These are phyloP conservation scores for Clavaria fumosa DNA, from an alignment of 768 basidiomycete genomes.

Conservation along the genomic window DNA sequence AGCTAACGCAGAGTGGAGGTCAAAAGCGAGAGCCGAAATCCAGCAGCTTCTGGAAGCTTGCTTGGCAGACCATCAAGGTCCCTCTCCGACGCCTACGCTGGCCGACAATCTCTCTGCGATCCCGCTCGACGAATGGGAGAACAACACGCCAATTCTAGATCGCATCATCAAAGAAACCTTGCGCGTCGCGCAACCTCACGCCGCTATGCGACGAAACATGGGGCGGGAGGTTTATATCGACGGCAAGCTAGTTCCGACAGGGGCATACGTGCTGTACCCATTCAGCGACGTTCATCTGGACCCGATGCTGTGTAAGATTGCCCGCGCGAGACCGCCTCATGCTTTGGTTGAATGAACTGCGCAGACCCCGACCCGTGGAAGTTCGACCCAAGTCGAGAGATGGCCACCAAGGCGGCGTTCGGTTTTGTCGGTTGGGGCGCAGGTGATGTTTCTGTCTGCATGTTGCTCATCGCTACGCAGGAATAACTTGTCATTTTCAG, in stretches of 20 bases:
- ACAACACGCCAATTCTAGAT: slow-evolving; percentile 53
- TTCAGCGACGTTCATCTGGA: slow-evolving; percentile 71
- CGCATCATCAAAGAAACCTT: slow-evolving; percentile 63
- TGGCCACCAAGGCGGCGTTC: slow-evolving; percentile 31
- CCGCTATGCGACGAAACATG: slow-evolving; percentile 66
- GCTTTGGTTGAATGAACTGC: no score
- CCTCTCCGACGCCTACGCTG: slow-evolving; percentile 18
- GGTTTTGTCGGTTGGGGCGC: slow-evolving; percentile 68
- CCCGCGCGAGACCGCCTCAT: no score
- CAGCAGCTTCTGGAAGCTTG: slow-evolving; percentile 36
- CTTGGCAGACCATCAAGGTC: slow-evolving; percentile 15
- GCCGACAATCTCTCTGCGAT: slow-evolving; percentile 38
- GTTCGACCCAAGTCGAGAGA: slow-evolving; percentile 54
- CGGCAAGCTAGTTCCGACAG: slow-evolving; percentile 54
- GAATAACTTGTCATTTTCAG: slow-evolving; percentile 25
- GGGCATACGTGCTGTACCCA: slow-evolving; percentile 64
- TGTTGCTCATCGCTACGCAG: slow-evolving; percentile 7
- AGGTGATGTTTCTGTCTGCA: slow-evolving; percentile 27
- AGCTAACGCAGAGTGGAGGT: slow-evolving; percentile 48
- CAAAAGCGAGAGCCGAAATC: slow-evolving; percentile 45
- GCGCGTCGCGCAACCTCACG: slow-evolving; percentile 64
- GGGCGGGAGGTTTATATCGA: slow-evolving; percentile 58
- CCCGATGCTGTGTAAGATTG: slow-evolving; percentile 47
- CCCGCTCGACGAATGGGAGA: slow-evolving; percentile 58
- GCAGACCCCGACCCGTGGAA: slow-evolving; percentile 67